Percentiles rank a stretch among this genome's conserved stretches.
phyloP scores from a whole-genome alignment of 768 basidiomycete species.

The Multifurca ochricompacta region DNA sequence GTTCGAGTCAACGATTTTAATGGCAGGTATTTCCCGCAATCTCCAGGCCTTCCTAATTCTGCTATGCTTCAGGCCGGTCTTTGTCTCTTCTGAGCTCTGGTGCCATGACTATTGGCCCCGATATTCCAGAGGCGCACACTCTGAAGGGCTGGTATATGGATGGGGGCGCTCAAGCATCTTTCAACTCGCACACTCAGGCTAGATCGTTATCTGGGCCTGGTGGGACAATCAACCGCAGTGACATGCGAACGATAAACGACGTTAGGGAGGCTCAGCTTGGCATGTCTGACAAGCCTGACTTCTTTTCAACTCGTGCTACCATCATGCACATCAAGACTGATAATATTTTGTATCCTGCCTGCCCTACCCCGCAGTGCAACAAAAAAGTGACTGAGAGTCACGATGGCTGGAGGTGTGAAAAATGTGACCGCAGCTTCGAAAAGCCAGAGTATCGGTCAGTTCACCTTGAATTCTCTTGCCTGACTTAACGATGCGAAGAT shows the following conservation, averaged over 20 bases:
- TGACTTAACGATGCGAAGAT: slow-evolving; percentile 4
- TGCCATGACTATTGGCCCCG: slow-evolving; percentile 79
- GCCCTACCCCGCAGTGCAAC: slow-evolving; percentile 68
- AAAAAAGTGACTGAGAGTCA: slow-evolving; percentile 78
- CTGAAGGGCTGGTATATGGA: slow-evolving; percentile 92
- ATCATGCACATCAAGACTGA: slow-evolving; percentile 83
- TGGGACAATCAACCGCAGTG: slow-evolving; percentile 55
- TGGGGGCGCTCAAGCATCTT: slow-evolving; percentile 51
- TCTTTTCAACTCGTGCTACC: slow-evolving; percentile 74
- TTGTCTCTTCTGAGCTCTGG: slow-evolving; percentile 79
- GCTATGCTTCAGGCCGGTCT: slow-evolving; percentile 49
- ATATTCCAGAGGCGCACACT: slow-evolving; percentile 80
- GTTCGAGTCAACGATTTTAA: slow-evolving; percentile 91
- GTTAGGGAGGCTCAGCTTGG: slow-evolving; percentile 75
- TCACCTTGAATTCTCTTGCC: background rate
- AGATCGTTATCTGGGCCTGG: slow-evolving; percentile 32
- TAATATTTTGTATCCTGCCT: slow-evolving; percentile 83
- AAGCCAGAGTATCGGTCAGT: slow-evolving; percentile 76
- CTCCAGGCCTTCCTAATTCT: slow-evolving; percentile 15
- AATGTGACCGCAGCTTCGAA: slow-evolving; percentile 66
- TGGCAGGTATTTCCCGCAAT: slow-evolving; percentile 36
- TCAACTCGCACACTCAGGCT: slow-evolving; percentile 60
- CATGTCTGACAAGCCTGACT: slow-evolving; percentile 68
- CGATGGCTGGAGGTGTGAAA: slow-evolving; percentile 88
- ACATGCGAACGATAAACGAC: slow-evolving; percentile 65